Conservation (phyloP, 1,284 basidiomycete species). For the Fomitopsis betulina region DNA sequence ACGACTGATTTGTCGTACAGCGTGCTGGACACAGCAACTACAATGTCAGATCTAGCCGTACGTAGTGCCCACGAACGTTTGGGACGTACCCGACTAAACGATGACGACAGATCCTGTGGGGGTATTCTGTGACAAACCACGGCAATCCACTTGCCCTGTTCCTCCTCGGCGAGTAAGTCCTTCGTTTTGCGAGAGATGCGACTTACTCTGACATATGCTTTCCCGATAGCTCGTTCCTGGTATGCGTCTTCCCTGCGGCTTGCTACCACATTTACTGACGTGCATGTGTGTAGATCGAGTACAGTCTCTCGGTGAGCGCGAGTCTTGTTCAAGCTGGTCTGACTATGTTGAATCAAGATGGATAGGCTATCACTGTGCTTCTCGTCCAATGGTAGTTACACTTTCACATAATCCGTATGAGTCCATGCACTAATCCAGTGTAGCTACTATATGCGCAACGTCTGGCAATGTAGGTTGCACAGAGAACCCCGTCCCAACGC, state of each 20-base stretch:
- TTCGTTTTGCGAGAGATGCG: neutral
- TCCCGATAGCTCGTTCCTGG: neutral
- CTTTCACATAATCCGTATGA: neutral
- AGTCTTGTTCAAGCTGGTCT: neutral
- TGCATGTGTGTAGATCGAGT: neutral
- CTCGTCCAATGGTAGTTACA: constrained; percentile 1
- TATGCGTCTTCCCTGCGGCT: neutral
- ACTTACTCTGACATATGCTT: neutral
- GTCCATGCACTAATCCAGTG: neutral
- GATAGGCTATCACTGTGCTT: neutral
- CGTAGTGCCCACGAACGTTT: neutral
- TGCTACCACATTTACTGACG: neutral
- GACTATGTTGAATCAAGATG: neutral
- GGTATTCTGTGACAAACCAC: neutral
- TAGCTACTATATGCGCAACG: constrained; percentile 4
- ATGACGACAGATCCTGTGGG: neutral
- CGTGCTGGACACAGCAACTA: neutral
- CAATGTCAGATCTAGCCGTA: neutral
- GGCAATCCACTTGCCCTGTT: neutral
- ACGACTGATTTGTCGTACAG: neutral
- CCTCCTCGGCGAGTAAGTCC: neutral
- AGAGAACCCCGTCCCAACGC: neutral
- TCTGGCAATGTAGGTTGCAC: neutral
- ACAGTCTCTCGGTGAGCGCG: neutral
- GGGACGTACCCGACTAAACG: neutral